These are phyloP conservation scores for Sesbania bispinosa DNA, from an alignment of 306 rosid species.

Conservation along the genomic window DNA sequence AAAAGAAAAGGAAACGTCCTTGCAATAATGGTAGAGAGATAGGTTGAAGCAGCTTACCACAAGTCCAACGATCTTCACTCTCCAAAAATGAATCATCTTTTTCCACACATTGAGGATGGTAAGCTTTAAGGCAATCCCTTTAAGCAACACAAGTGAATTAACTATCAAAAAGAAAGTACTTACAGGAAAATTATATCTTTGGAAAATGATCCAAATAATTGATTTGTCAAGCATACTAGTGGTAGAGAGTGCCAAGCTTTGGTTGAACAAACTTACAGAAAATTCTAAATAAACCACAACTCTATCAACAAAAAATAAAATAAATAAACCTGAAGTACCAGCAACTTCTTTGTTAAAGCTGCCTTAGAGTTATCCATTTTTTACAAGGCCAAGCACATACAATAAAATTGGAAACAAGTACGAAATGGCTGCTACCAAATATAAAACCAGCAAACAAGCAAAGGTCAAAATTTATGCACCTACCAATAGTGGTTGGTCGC, in stretches of 20 bases:
- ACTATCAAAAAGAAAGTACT: not conserved
- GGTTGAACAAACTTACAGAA: not conserved
- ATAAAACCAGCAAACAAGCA: not conserved
- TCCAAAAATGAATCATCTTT: constrained; percentile 44
- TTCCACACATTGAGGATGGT: constrained; percentile 53
- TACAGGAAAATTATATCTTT: no score
- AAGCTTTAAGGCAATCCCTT: constrained; percentile 73
- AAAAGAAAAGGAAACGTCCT: not conserved
- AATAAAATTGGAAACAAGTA: not conserved
- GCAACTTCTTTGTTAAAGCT: constrained; percentile 5
- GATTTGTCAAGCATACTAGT: not conserved
- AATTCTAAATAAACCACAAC: not conserved
- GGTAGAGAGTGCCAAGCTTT: no score
- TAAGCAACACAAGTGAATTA: constrained; percentile 29
- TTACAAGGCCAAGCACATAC: not conserved
- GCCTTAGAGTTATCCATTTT: not conserved
- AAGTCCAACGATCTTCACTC: constrained; percentile 35
- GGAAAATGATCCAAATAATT: constrained; percentile 7
- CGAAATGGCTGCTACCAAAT: not conserved
- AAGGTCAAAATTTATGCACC: no score
- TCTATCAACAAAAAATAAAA: not conserved
- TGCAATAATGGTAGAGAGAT: constrained; percentile 14
- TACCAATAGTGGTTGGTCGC: no score
- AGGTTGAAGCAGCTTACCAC: constrained; percentile 55
- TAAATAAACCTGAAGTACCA: not conserved